A percentile compares a stretch with the other conserved stretches of the same genome.
phyloP scores from a whole-genome alignment of 2,329 filamentous ascomycete genomes.

The Kalmusia sp. region DNA sequence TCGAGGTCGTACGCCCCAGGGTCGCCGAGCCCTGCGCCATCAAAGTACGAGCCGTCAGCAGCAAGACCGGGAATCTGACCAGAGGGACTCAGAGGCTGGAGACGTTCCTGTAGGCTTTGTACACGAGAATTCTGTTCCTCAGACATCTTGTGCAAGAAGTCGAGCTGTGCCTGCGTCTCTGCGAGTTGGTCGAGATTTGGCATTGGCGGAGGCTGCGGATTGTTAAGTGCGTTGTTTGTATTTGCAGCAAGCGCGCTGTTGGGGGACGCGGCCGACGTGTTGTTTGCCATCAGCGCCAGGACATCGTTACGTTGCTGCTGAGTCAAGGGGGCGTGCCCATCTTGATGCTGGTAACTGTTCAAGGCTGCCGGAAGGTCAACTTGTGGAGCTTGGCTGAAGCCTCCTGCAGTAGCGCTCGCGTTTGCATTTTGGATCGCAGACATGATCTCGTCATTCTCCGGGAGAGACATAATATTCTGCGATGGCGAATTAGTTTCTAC shows the following conservation, averaged over 20 bases:
- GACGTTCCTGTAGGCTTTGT: constrained; percentile 73
- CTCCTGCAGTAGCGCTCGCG: constrained; percentile 36
- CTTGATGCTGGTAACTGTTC: constrained; percentile 55
- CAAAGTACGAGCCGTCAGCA: constrained; percentile 42
- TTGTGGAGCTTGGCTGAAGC: constrained; percentile 40
- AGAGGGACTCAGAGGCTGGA: constrained; percentile 81
- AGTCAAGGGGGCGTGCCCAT: constrained; percentile 55
- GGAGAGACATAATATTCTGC: constrained; percentile 39
- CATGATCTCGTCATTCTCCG: constrained; percentile 58
- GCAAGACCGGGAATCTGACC: constrained; percentile 76
- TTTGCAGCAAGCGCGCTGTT: constrained; percentile 33
- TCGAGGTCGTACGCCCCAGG: constrained; percentile 55
- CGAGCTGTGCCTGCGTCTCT: constrained; percentile 76
- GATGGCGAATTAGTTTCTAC: constrained; percentile 47
- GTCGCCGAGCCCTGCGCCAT: constrained; percentile 43
- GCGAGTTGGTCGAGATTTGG: constrained; percentile 68
- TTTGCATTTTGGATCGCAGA: constrained; percentile 58
- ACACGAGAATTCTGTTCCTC: constrained; percentile 80
- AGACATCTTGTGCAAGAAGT: constrained; percentile 79
- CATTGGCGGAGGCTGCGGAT: constrained; percentile 61
- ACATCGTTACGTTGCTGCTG: constrained; percentile 56
- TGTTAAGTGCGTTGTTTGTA: constrained; percentile 64
- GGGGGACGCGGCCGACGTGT: constrained; percentile 47
- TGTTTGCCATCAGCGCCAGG: constrained; percentile 57
- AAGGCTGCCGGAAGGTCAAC: constrained; percentile 57